These are phyloP conservation scores for Cladosporium sp. DNA, from an alignment of 2,329 filamentous ascomycete species.

Conservation along the genomic window DNA sequence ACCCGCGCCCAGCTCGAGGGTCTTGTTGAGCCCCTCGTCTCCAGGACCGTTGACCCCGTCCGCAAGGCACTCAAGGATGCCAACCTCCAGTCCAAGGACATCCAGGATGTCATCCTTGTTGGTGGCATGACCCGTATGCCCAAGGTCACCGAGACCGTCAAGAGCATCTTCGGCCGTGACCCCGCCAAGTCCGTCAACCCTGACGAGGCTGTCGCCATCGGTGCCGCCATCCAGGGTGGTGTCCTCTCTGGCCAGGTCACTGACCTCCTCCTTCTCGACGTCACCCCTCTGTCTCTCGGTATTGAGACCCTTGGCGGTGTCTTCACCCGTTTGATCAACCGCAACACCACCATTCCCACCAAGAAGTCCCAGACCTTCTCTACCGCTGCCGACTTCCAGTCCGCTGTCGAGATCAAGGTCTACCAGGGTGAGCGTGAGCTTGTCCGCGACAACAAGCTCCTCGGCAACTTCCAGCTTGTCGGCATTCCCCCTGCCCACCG, in stretches of 20 bases:
- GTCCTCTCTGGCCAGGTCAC: constrained; percentile 96
- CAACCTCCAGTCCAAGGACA: constrained; percentile 84
- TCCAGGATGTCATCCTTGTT: constrained; percentile 96
- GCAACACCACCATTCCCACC: constrained; percentile 98
- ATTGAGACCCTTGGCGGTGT: constrained; percentile 98
- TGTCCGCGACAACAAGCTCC: constrained; percentile 96
- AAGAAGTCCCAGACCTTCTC: constrained; percentile 99
- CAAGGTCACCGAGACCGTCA: constrained; percentile 94
- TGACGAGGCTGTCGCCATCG: constrained; percentile 96
- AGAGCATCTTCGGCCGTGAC: constrained; percentile 94
- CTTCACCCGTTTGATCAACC: constrained; percentile 97
- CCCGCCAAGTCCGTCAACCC: constrained; percentile 98
- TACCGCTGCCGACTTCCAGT: constrained; percentile 97
- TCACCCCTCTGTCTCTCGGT: constrained; percentile 93
- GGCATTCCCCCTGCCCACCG: constrained; percentile 95
- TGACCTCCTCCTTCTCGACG: constrained; percentile 91
- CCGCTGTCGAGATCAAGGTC: constrained; percentile 98
- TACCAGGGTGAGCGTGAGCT: constrained; percentile 99
- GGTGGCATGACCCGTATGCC: constrained; percentile 99
- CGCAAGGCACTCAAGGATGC: constrained; percentile 97
- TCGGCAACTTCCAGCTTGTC: constrained; percentile 99
- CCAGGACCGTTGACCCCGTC: constrained; percentile 84
- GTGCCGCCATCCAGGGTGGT: constrained; percentile 95
- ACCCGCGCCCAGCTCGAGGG: constrained; percentile 89
- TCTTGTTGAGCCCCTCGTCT: constrained; percentile 87